These are phyloP conservation scores for Coffea humblotiana DNA, from an alignment of 305 asterid genomes.

Conservation along the genomic window DNA sequence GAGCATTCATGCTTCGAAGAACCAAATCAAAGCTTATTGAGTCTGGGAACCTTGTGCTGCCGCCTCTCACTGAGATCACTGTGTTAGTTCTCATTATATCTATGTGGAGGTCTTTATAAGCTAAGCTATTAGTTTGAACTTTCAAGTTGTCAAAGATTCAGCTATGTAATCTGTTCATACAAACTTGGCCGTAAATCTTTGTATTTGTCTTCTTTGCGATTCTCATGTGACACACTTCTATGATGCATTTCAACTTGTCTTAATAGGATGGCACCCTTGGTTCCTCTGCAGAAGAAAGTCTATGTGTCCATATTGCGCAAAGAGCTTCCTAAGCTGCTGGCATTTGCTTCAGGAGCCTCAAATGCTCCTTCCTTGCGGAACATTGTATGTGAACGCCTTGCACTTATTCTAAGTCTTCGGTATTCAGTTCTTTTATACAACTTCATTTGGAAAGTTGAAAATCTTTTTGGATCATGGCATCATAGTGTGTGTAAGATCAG, in stretches of 20 bases:
- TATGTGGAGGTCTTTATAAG: conserved; percentile 12
- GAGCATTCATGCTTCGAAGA: conserved; percentile 95
- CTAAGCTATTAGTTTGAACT: not conserved
- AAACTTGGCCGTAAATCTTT: not conserved
- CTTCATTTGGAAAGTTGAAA: not conserved
- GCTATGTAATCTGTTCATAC: not conserved
- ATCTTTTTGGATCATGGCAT: not conserved
- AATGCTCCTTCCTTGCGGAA: conserved; percentile 73
- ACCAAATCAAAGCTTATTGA: conserved; percentile 80
- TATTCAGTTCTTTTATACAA: not conserved
- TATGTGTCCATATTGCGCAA: conserved; percentile 83
- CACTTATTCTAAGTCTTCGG: not conserved
- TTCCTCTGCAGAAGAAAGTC: conserved; percentile 76
- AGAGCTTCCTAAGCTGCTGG: conserved; percentile 81
- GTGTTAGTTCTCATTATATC: conserved; percentile 55
- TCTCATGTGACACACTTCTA: conserved; percentile 4
- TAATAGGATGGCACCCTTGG: conserved; percentile 81
- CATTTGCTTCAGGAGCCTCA: conserved; percentile 80
- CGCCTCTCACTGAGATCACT: conserved; percentile 85
- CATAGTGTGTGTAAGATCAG: not conserved
- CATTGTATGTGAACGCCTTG: conserved; percentile 47
- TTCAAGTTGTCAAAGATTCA: conserved; percentile 2
- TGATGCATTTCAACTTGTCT: conserved; percentile 18
- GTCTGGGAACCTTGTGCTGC: conserved; percentile 72
- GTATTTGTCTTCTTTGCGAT: not conserved